Evolutionary conservation across 768 basidiomycete genomes (phyloP), one percentile per base, ranked within the genome.

Genomic region (Baorangia bicolor): DNA sequence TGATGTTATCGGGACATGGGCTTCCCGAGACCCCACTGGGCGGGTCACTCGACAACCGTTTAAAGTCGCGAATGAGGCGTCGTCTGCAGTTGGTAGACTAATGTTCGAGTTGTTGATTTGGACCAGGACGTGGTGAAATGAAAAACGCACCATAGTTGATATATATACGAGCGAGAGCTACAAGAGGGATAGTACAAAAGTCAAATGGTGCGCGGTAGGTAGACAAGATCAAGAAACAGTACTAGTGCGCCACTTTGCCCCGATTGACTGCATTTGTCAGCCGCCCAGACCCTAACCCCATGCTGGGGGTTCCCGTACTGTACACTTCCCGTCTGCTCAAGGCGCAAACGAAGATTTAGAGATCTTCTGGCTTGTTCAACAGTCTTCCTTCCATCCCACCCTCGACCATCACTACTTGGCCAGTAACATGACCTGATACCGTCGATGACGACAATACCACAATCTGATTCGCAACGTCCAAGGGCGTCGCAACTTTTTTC

Each of bases 61-160:
- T 98, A 77, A 99, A 98, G 75, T 99, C 97, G 55, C 97, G 89
- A 60, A 99, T 96, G 59, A 99, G 90, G 52, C 96, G 92, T 67
- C 96, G 84, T 66, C 88, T 88, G 73, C 94, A 96, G 62, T 92
- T 90, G 41, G 95, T 98, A 12, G 94, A 95, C 95, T 96, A 57
- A 16, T 23, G 25, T 20, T 25, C 13, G 12, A 20, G 7, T 57
- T 16, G 33, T 58, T 20, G 37, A 30, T n/a, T 43, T 25, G 23
- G 8, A 21, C 7, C 11, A 18, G 37, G 5, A 34, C n/a, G 14
- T 4, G 11, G 9, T 35, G 6, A 7, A 35, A 12, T 2, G 9
- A 42, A 20, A 40, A 1, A 56, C 68, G 55, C 2, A 69, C 68
- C 68, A 69, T 69, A 50, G 21, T 37, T 20, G 48, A 40, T 54